Base-by-base conservation (phyloP, 345 rosid species). In the Psidium guajava region DNA sequence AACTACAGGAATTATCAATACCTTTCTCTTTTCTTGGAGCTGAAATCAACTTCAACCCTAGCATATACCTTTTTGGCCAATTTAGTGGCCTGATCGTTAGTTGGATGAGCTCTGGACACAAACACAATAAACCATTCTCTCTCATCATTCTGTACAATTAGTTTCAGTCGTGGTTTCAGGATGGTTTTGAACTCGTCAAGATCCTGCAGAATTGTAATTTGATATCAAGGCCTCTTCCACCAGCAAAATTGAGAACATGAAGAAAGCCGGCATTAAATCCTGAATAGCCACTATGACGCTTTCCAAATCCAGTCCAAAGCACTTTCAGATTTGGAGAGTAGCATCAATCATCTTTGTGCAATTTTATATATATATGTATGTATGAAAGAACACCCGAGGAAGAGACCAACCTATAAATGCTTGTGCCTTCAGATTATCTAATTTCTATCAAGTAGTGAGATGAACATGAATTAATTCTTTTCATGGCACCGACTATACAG, bases 1-100 rank as follows among this genome's bases (percentile, higher is more conserved):
- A 32, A 69, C 13, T 36, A 32, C 47, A 36, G 42, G 80, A 69
- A 32, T 82, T 80, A 87, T 47, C 64, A 84, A 81, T 87, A 94
- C 98, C 99, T 95, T 86, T 96, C 99, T 89, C 98, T 93, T 93
- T 93, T 97, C 94, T 93, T 96, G 61, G 98, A 90, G 92, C 94
- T 96, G 92, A 97, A 97, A 15, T 96, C 99, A 91, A 95, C 98
- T 93, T 96, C 98, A 86, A 97, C 91, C 92, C 89, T 97, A 55
- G 96, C 94, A 89, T 93, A 97, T 82, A 97, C 96, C 89, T 92
- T 96, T 89, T 96, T 96, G 53, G 96, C 94, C 94, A 91, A 87
- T 90, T 97, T 97, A 81, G 92, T 89, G 85, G 99, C 98, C 89
- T 89, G 93, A 83, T 97, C 99, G 85, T 95, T 96, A 83, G 89